A percentile compares a stretch with the other conserved stretches of the same genome.
phyloP scores from a whole-genome alignment of 495 filamentous ascomycete genomes.

The Penicillium cataractarum region DNA sequence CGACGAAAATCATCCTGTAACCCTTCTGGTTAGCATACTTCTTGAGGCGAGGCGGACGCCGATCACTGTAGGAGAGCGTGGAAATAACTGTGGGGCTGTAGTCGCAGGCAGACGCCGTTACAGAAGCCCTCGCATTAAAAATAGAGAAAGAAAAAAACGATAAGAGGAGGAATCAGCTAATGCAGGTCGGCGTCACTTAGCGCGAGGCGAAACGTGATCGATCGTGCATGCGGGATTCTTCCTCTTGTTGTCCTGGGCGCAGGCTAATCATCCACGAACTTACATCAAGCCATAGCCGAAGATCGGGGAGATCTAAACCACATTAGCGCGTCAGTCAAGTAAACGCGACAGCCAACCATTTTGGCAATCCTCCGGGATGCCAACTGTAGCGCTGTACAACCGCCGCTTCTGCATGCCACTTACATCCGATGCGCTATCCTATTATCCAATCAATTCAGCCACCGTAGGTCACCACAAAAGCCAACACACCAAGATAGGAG shows the following conservation, averaged over 20 bases:
- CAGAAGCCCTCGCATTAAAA: constrained; percentile 1
- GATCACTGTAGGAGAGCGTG: constrained; percentile 24
- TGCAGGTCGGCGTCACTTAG: constrained; percentile 17
- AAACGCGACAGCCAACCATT: constrained; percentile 48
- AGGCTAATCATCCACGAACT: constrained; percentile 28
- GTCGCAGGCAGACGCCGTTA: not conserved
- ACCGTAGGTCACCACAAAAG: constrained; percentile 36
- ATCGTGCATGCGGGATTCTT: constrained; percentile 32
- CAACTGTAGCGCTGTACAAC: constrained; percentile 38
- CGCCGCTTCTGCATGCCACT: constrained; percentile 37
- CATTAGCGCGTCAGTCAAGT: constrained; percentile 45
- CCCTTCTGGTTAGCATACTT: constrained; percentile 20
- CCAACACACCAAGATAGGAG: constrained; percentile 11
- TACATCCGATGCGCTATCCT: constrained; percentile 55
- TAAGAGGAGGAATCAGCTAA: constrained; percentile 5
- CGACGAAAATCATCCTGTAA: constrained; percentile 72
- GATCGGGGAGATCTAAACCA: constrained; percentile 50
- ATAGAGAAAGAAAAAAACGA: constrained; percentile 18
- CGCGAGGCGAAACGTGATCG: constrained; percentile 40
- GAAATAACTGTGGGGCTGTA: constrained; percentile 26
- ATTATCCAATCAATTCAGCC: constrained; percentile 53
- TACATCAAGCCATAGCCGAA: constrained; percentile 52
- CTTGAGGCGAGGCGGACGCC: not conserved
- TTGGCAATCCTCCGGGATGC: constrained; percentile 37
- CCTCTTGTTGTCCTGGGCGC: constrained; percentile 30